Evolutionary conservation across 2,329 filamentous ascomycete species (phyloP), one percentile per base, ranked within the genome.

Genomic region (Xylaria sp.): DNA sequence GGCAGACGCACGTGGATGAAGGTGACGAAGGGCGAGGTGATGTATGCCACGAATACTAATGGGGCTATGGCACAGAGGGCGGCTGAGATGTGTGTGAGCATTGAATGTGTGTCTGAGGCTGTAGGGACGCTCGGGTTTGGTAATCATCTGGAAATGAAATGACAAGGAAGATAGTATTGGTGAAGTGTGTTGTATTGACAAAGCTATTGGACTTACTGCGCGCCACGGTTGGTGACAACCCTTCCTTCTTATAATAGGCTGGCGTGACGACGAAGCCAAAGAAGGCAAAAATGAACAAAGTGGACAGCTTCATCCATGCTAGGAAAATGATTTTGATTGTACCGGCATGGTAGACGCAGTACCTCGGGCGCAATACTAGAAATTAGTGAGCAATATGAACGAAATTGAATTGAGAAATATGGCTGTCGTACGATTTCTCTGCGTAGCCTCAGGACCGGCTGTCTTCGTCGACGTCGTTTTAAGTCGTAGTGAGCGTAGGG

Each of bases 261-360:
- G 91, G 92, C 0, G 87, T 88, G 59, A 90, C 84, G 32, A 93
- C 81, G 61, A 91, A 80, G 72, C 84, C 85, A 75, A 92, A 92
- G 73, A 91, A 88, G 25, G 85, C 86, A 65, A 91, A 91, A 48
- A 92, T 80, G 70, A 94, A 88, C 50, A 96, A 85, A 2, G 91
- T 90, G 0, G 89, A 89, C 65, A 95, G 81, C 75, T 94, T 93
- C 70, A 92, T 79, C 76, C 89, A 87, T 58, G 91, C 92, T 55
- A 95, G 81, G 73, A 92, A 90, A 7, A 89, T 88, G 37, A 88
- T 91, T 67, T 88, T 86, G 9, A 86, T 85, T 0, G 88, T 91
- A 62, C 93, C 92, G 63, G 90, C 90, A 81, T 94, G 91, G 80
- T 93, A 97, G 70, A 97, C 87, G 73, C 94, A 85, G 34, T 94